phyloP scores from a whole-genome alignment of 176 grass and related monocot species.

The Oryza officinalis region DNA sequence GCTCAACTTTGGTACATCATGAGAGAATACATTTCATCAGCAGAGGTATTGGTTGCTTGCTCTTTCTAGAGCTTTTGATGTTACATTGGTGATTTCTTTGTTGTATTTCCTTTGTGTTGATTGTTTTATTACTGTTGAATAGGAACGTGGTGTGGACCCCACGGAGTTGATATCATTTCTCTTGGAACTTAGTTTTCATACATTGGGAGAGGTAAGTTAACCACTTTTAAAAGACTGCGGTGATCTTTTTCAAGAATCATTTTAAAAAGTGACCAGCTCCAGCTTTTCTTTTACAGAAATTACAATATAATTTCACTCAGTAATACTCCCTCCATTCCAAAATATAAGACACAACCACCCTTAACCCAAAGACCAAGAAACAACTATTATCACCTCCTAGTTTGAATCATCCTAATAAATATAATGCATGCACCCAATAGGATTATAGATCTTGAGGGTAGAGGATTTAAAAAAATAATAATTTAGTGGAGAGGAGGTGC shows the following conservation, averaged over 20 bases:
- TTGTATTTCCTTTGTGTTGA: slow-evolving; percentile 18
- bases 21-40: slow-evolving; percentile 93
- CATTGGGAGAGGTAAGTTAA: slow-evolving; percentile 61
- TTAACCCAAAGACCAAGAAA: too few species aligned
- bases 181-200: slow-evolving; percentile 95
- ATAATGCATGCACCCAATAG: too few species aligned
- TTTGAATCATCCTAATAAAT: too few species aligned
- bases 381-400: too few species aligned
- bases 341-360: too few species aligned
- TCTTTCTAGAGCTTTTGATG: slow-evolving; percentile 22
- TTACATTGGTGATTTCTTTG: slow-evolving; percentile 5
- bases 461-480: too few species aligned
- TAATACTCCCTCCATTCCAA: not conserved
- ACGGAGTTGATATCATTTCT: slow-evolving; percentile 93
- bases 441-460: too few species aligned
- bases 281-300: not conserved
- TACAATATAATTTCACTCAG: not conserved
- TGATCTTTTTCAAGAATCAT: slow-evolving; percentile 21
- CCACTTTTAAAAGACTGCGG: slow-evolving; percentile 15
- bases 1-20: slow-evolving; percentile 98
- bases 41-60: slow-evolving; percentile 69
- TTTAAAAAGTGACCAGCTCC: not conserved
- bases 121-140: slow-evolving; percentile 28
- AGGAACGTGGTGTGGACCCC: slow-evolving; percentile 93
- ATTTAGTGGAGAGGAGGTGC: too few species aligned